These are phyloP conservation scores for Phytomonas sp. DNA, from an alignment of 208 protist species.

Conservation along the genomic window DNA sequence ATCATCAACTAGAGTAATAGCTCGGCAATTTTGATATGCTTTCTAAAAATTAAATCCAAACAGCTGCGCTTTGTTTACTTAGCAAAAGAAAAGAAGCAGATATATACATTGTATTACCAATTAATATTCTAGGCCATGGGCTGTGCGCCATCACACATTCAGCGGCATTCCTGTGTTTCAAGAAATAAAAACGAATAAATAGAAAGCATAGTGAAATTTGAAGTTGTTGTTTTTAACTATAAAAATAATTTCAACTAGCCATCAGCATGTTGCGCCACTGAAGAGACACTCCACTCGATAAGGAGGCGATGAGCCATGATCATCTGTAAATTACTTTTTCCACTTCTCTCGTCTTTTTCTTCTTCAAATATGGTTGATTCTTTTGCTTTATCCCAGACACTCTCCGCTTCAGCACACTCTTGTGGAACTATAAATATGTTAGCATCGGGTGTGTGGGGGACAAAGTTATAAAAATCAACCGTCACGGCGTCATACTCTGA, in stretches of 20 bases:
- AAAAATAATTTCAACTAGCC: neutral
- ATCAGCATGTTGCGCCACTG: no score
- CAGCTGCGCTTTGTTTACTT: no score
- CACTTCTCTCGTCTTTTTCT: slow-evolving; percentile 1
- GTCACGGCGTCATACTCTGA: slow-evolving; percentile 32
- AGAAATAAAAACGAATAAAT: neutral
- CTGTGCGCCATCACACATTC: no score
- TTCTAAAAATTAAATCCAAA: no score
- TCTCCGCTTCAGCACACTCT: slow-evolving; percentile 24
- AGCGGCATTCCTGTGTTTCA: neutral
- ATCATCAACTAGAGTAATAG: no score
- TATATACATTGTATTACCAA: no score
- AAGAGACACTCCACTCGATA: slow-evolving; percentile 29
- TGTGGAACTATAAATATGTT: slow-evolving; percentile 39
- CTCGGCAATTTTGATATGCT: no score
- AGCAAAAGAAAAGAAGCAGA: no score
- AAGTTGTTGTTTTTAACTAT: neutral
- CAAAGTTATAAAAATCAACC: slow-evolving; percentile 69
- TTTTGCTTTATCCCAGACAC: slow-evolving; percentile 1
- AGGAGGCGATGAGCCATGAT: slow-evolving; percentile 25
- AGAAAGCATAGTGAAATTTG: neutral
- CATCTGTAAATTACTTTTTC: neutral
- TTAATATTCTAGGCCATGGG: no score
- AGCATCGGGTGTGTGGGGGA: slow-evolving; percentile 24
- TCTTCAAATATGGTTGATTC: neutral